Evolutionary conservation across 2,329 filamentous ascomycete species (phyloP), one percentile per base, ranked within the genome.

Genomic region (Venturia carpophila): DNA sequence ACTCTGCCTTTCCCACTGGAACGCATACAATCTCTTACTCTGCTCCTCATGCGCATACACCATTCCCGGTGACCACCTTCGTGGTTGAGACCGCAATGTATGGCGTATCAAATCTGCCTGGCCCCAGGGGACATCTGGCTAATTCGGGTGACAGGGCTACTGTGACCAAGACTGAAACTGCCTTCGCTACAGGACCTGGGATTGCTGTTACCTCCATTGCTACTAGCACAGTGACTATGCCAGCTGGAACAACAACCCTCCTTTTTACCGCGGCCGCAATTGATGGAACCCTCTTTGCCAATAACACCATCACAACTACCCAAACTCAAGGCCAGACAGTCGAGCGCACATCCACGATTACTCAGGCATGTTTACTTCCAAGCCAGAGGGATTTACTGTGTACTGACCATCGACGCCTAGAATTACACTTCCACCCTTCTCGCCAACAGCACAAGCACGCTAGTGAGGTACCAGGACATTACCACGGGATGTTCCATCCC

Each of bases 11-110:
- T 10, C 21, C 10, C 13, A 42, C 37, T 24, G 60, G 60, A 7
- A 62, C 60, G 27, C 60, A 62, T n/a, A 62, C 60, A 3, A 42
- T 62, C 39, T 41, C 34, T 19, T 62, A 62, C 37, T 43, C 39
- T 43, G 60, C 60, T 42, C 19, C 60, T 10, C 6, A 11, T 27
- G 60, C 37, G 4, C 19, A 17, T 2, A 47, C 60, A n/a, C 60
- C 60, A 27, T 62, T 62, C 60, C 27, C 11, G n/a, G 21, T 47
- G 15, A 62, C 42, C 17, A 43, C n/a, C 39, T 62, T 62, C 24
- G 39, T 62, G 3, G 60, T 62, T 21, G 60, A 19, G 10, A 34
- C 27, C n/a, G 52, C 52, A 7, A 19, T 21, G 30, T 37, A 58
- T 3, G 30, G 17, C 52, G 7, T 27, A 19, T 15, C 1, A n/a